Base-by-base conservation (phyloP, 495 filamentous ascomycete species). In the Aspergillus avenaceus region DNA sequence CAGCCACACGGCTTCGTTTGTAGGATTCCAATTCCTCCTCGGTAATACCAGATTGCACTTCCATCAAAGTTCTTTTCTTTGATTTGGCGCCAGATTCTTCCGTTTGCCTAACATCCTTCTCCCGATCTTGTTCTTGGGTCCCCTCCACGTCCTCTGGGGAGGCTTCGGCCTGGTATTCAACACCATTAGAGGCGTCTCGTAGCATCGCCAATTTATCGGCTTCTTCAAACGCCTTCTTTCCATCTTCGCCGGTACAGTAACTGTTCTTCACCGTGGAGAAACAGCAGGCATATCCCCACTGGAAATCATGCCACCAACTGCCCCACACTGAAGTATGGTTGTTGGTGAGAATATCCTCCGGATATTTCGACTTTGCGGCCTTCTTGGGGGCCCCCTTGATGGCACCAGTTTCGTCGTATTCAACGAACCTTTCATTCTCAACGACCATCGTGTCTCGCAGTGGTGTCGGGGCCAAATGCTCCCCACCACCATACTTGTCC, bases 251-350 rank as follows among this genome's bases (percentile, higher is more conserved):
- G 1, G 95, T 97, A 69, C 93, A 98, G 59, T 97, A 98, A 63
- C 88, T 95, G 62, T 97, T 97, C 72, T 95, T 96, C 36, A 93
- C 80, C 5, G 83, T 85, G 2, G 90, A 95, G 65, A 88, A 90
- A 75, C 93, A 98, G 70, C 93, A 98, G 21, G 88, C 80, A 66
- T 96, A 98, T n/a, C 95, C 93, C 93, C 93, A 98, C 69, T 86
- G 76, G 71, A 96, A 97, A 49, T 89, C 83, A 34, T 81, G 78
- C 93, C 93, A 98, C 93, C 93, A 98, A 61, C 90, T 96, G 28
- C 93, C 93, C 88, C 91, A 98, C 1, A 96, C 89, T 0, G 86
- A 82, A 18, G 83, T 89, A 64, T 98, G 93, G 59, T 98, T 98
- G 71, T 95, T 92, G 66, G 82, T 74, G 53, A 89, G 71, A 4